Base-by-base conservation (phyloP, 176 grass and related monocot species). In the Bonia amplexicaulis region DNA sequence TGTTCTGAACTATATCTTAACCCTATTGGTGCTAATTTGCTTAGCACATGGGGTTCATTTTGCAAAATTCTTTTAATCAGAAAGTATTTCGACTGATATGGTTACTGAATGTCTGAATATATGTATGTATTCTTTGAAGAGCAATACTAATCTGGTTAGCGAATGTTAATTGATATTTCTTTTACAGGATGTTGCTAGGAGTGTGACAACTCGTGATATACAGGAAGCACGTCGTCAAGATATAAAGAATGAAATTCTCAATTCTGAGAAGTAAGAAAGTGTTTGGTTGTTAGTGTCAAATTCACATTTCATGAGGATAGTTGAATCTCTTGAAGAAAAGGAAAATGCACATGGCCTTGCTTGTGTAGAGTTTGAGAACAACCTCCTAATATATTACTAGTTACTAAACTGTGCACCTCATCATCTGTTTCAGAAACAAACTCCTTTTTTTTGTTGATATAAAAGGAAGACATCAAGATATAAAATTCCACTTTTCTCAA, bases 221-320 rank as follows among this genome's bases (percentile, higher is more conserved):
- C 88, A 95, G 81, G 96, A 98, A 87, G 90, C 96, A 49, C 85
- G 96, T 68, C 88, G 89, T 10, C 93, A 98, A 87, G 96, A 98
- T 79, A 85, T 95, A 86, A 95, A 90, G 73, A 98, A 94, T 87
- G 96, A 98, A 92, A 98, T 98, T 74, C 96, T 98, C 22, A 98
- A 98, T 76, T 98, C 96, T 37, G 80, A 94, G 73, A 95, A 92
- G 96, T 95, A 90, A 87, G 83, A 77, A 66, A 65, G 27, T 53
- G 5, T 45, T 35, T 25, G 45, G 1, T 41, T 41, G 39, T 41
- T 41, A 41, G 39, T 41, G 39, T 41, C 39, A 41, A 41, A 41
- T 41, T 6, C 7, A 41, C 7, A 41, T 41, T 7, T 41, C 39
- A 7, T 41, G 39, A 41, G 39, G 39, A 41, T 41, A 41, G 39